Conservation (phyloP, 495 filamentous ascomycete species). For the Diplogelasinospora grovesii region DNA sequence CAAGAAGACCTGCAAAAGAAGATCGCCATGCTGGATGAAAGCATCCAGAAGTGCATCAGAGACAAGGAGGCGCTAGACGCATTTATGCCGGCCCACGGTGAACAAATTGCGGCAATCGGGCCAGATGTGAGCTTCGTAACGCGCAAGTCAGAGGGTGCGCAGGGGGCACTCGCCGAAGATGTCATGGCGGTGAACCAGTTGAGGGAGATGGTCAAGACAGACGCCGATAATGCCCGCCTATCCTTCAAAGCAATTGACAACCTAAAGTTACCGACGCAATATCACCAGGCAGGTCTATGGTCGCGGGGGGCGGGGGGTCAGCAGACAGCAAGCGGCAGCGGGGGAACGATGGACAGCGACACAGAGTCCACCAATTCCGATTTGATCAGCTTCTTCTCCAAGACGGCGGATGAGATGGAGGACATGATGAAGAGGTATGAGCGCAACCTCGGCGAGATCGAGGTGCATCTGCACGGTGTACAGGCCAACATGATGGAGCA, state of each 20-base stretch:
- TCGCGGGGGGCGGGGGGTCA: slow-evolving; percentile 31
- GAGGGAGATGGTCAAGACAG: slow-evolving; percentile 54
- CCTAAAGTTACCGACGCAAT: slow-evolving; percentile 66
- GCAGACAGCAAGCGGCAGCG: slow-evolving; percentile 19
- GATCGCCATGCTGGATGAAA: slow-evolving; percentile 66
- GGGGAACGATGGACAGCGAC: slow-evolving; percentile 35
- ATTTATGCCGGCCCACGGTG: slow-evolving; percentile 58
- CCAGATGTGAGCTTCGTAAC: slow-evolving; percentile 69
- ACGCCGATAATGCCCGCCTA: slow-evolving; percentile 65
- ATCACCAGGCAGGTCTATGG: slow-evolving; percentile 58
- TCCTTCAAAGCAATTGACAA: slow-evolving; percentile 71
- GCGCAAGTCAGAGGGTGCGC: slow-evolving; percentile 65
- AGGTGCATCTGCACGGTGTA: slow-evolving; percentile 70
- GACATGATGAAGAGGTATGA: slow-evolving; percentile 59
- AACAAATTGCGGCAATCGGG: slow-evolving; percentile 58
- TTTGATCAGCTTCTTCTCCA: slow-evolving; percentile 71
- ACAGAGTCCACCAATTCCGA: slow-evolving; percentile 54
- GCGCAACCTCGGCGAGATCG: slow-evolving; percentile 69
- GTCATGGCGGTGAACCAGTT: slow-evolving; percentile 62
- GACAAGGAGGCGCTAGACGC: slow-evolving; percentile 49
- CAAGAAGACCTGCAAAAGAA: slow-evolving; percentile 72
- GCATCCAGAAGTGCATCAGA: slow-evolving; percentile 62
- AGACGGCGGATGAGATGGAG: slow-evolving; percentile 64
- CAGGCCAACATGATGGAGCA: slow-evolving; percentile 64
- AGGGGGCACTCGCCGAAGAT: slow-evolving; percentile 65